Base-by-base conservation (phyloP, 768 basidiomycete genomes). In the Phanerochaete sordida region DNA sequence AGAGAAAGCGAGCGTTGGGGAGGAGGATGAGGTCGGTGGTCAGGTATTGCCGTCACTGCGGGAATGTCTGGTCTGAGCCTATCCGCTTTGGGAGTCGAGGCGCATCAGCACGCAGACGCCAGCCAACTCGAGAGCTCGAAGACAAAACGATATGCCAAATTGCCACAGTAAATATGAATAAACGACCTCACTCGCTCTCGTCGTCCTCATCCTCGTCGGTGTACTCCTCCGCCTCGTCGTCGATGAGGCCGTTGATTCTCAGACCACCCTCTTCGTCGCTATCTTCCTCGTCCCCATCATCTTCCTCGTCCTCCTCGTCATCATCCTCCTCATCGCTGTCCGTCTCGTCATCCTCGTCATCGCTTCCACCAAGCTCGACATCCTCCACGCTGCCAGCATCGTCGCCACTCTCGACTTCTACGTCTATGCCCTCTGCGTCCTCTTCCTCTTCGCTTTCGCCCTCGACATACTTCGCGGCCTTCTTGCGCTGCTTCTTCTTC, bases 351-450 rank as follows among this genome's bases (percentile, higher is more conserved):
- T 79, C 84, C 39, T 77, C 76, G 43, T 81, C 79, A 62, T 85
- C 85, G 47, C 82, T 81, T 1, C 82, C 85, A 60, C 88, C 88
- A 15, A 90, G 74, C 66, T 90, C 90, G 21, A 91, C 80, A 67
- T 91, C 89, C 67, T 91, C 92, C 46, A 93, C 75, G 66, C 91
- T 91, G 12, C 86, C 90, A 33, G 79, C 84, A 35, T 90, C 88
- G 59, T 84, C 85, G 7, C 75, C 85, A 39, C 81, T 84, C 65
- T 87, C 85, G 45, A 79, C 76, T 66, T 80, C 85, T 31, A 87
- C 81, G 52, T 85, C 84, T 71, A 81, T 79, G 33, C 73, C 72
- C 48, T 75, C 75, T 60, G 79, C 82, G 26, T 81, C 82, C 44
- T 82, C 84, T 56, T 87, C 53, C 52, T 84, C 84, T 31, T 84